Conservation (phyloP, 1,284 basidiomycete species). For the Blastosporella zonata region DNA sequence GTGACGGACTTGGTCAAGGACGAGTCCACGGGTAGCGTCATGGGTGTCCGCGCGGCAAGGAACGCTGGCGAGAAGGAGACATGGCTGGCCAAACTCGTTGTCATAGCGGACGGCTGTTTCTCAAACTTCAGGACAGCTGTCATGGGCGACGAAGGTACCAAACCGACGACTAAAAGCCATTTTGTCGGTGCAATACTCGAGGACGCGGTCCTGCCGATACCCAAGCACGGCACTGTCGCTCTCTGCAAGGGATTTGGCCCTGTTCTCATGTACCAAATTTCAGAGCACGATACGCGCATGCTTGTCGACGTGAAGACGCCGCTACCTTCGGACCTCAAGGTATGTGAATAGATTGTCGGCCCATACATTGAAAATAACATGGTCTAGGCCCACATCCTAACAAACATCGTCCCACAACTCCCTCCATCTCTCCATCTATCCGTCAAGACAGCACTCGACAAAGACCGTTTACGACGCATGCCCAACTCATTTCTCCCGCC, state of each 20-base stretch:
- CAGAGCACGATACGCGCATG: slow-evolving; percentile 70
- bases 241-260: slow-evolving; percentile 74
- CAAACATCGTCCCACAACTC: slow-evolving; percentile 76
- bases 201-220: slow-evolving; percentile 74
- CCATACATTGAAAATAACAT: slow-evolving; percentile 1
- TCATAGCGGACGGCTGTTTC: slow-evolving; percentile 95
- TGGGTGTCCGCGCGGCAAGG: slow-evolving; percentile 37
- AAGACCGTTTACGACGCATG: slow-evolving; percentile 84
- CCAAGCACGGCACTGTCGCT: slow-evolving; percentile 85
- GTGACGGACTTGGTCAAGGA: slow-evolving; percentile 64
- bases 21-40: slow-evolving; percentile 27
- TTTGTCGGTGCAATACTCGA: slow-evolving; percentile 83
- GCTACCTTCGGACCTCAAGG: slow-evolving; percentile 81
- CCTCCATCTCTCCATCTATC: slow-evolving; percentile 66
- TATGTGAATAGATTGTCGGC: slow-evolving; percentile 27
- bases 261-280: slow-evolving; percentile 89
- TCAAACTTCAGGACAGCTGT: slow-evolving; percentile 72
- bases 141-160: slow-evolving; percentile 45
- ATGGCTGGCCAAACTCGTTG: slow-evolving; percentile 75
- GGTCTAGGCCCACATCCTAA: slow-evolving; percentile 62
- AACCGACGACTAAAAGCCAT: slow-evolving; percentile 65
- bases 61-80: slow-evolving; percentile 46
- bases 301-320: slow-evolving; percentile 90
- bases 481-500: slow-evolving; percentile 95
- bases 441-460: slow-evolving; percentile 60